Base-by-base conservation (phyloP, 2,329 filamentous ascomycete species). In the Amesomyces nigricolor region DNA sequence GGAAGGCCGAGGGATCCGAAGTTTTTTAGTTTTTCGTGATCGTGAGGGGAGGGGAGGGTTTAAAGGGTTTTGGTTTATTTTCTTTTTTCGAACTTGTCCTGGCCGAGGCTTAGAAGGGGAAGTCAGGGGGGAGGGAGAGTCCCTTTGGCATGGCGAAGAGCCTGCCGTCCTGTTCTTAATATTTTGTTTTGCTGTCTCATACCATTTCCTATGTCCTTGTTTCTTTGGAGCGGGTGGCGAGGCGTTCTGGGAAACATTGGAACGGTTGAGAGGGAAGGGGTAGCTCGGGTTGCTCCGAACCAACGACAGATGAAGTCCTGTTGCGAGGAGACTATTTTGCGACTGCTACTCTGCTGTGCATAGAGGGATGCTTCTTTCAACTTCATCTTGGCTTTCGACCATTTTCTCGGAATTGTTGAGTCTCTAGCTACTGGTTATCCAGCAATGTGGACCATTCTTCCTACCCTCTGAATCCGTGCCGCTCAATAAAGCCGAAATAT, bases 1-100 rank as follows among this genome's bases (percentile, higher is more conserved):
- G 94, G 94, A 4, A 75, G 86, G 64, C 94, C 94, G 59, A 81
- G 85, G 68, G 92, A 97, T 75, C 91, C 91, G 59, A 96, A 96
- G 76, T 95, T 96, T 68, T 91, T 97, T 57, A 95, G 89, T 68
- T 97, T 97, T 72, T 89, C 86, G 57, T 88, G 68, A 79, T 19
- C 17, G 17, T 29, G 11, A 14, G 26, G 6, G 40, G 7, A 13
- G 29, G 5, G 10, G 32, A 45, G 29, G 29, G 4, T 45, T 1
- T 19, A 19, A 19, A 19, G 2, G 17, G 17, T 2, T 19, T 19
- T 19, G 17, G 17, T 19, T 19, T 5, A 30, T 38, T 19, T 46
- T 53, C 46, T 8, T 46, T 2, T 19, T 42, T 42, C 42, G 30
- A n/a, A n/a, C 43, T 43, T 29, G 17, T 38, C 19, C 13, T 35